Evolutionary conservation across 371 early-diverging fungal genomes (phyloP).

Genomic region (Mucor irregularis): DNA sequence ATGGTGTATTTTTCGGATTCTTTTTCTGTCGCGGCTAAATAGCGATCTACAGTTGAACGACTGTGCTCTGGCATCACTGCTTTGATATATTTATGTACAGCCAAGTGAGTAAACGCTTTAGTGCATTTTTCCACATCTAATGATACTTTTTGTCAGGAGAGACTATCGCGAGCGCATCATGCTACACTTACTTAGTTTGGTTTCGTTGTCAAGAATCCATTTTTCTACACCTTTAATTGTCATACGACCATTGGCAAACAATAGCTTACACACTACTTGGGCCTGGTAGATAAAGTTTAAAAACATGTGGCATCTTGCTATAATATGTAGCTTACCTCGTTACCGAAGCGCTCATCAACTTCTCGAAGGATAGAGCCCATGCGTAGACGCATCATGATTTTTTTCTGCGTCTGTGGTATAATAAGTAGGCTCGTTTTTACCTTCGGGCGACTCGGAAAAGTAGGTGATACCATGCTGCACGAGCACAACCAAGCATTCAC

Average conservation of each 20-base stretch:
- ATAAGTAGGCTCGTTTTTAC: slow-evolving; percentile 60
- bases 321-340: too few species aligned
- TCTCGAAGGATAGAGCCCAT: slow-evolving; percentile 66
- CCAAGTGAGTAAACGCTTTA: slow-evolving; percentile 56
- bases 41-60: slow-evolving; percentile 61
- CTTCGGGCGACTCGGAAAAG: slow-evolving; percentile 56
- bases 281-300: slow-evolving; percentile 20
- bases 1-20: slow-evolving; percentile 60
- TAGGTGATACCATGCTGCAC: slow-evolving; percentile 44
- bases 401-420: slow-evolving; percentile 60
- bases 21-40: slow-evolving; percentile 64
- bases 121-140: slow-evolving; percentile 40
- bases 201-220: slow-evolving; percentile 31
- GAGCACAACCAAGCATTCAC: slow-evolving; percentile 40
- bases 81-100: slow-evolving; percentile 58
- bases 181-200: slow-evolving; percentile 32
- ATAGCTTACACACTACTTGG: slow-evolving; percentile 24
- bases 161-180: not conserved
- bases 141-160: not conserved
- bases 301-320: not conserved
- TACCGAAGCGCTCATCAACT: slow-evolving; percentile 64
- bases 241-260: slow-evolving; percentile 40
- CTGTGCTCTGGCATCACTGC: slow-evolving; percentile 68
- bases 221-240: slow-evolving; percentile 27
- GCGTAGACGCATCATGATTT: slow-evolving; percentile 65